Conservation (phyloP, 2,329 filamentous ascomycete genomes). For the Lasiodiplodia sp. region DNA sequence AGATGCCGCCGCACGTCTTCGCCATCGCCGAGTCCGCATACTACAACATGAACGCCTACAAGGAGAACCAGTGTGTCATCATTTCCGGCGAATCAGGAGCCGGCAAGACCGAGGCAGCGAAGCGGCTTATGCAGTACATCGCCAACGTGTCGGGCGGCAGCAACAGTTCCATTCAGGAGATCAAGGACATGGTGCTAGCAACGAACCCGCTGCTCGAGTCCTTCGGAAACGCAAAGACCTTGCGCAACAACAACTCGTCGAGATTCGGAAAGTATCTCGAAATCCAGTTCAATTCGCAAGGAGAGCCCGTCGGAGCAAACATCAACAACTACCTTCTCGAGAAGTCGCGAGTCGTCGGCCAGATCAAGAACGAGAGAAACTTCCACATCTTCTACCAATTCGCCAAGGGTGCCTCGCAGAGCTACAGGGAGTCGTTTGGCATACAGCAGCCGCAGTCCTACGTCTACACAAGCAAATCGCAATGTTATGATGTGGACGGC, state of each 20-base stretch:
- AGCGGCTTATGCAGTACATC: conserved; percentile 99
- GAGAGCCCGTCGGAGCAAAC: conserved; percentile 93
- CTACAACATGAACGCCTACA: conserved; percentile 99
- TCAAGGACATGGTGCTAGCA: conserved; percentile 99
- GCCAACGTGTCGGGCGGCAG: conserved; percentile 90
- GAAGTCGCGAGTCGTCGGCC: conserved; percentile 92
- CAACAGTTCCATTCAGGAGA: conserved; percentile 89
- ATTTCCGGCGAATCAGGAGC: conserved; percentile 98
- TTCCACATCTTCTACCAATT: conserved; percentile 99
- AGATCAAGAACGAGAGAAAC: conserved; percentile 94
- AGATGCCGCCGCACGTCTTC: conserved; percentile 92
- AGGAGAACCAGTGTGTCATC: conserved; percentile 98
- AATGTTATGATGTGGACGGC: conserved; percentile 92
- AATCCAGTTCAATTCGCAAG: conserved; percentile 90
- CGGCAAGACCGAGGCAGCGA: conserved; percentile 97
- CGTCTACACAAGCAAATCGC: conserved; percentile 89
- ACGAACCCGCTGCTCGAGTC: conserved; percentile 97
- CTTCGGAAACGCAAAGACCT: conserved; percentile 97
- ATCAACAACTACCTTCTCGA: conserved; percentile 98
- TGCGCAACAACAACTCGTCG: conserved; percentile 98
- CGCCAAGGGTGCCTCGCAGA: conserved; percentile 83
- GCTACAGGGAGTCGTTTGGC: conserved; percentile 73
- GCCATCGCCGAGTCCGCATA: conserved; percentile 95
- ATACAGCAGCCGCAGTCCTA: conserved; percentile 93
- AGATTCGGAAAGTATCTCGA: conserved; percentile 98